Base-by-base conservation (phyloP, 805 yeast species). In the Saturnispora hagleri region DNA sequence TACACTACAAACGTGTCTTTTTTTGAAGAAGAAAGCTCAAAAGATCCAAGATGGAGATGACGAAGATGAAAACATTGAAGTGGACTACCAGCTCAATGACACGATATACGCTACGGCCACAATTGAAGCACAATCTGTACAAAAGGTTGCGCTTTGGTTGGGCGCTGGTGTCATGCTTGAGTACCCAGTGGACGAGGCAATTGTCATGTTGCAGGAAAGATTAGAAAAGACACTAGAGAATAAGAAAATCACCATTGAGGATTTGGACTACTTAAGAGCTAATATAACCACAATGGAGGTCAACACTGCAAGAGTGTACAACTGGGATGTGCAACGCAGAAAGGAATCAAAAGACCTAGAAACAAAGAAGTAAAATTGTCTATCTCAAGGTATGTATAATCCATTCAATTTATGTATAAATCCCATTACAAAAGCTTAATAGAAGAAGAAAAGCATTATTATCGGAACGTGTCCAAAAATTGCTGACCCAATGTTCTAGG, bases 81-180 rank as follows among this genome's bases (percentile, higher is more conserved):
- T 89, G n/a, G 85, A 86, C 64, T 93, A 87, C 64, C 97, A 90
- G 67, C 76, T 93, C 62, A 91, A 93, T 67, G 98, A 93, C 63
- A 91, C 99, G 0, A 74, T 93, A 41, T 91, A 80, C 65, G 86
- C 97, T 7, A 81, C 81, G 53, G 99, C 99, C 0, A 74, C 73
- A 36, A 73, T 93, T 33, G 80, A 79, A 40, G 76, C 81, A 26
- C 72, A 81, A 35, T 77, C 76, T 28, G 64, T 76, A 48, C 67
- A 77, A 26, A 66, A 71, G 2, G 98, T 93, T 1, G 81, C 81
- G 57, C 73, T 93, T 46, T 93, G 99, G 99, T 75, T 93, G n/a
- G 99, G 99, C 10, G 99, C 99, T 0, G 96, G 89, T 60, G 90
- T 91, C 8, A 91, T 93, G 98, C 74, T 93, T 62, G 98, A 93